Evolutionary conservation across 2,329 filamentous ascomycete genomes (phyloP).

Genomic region (Exophiala oligosperma): DNA sequence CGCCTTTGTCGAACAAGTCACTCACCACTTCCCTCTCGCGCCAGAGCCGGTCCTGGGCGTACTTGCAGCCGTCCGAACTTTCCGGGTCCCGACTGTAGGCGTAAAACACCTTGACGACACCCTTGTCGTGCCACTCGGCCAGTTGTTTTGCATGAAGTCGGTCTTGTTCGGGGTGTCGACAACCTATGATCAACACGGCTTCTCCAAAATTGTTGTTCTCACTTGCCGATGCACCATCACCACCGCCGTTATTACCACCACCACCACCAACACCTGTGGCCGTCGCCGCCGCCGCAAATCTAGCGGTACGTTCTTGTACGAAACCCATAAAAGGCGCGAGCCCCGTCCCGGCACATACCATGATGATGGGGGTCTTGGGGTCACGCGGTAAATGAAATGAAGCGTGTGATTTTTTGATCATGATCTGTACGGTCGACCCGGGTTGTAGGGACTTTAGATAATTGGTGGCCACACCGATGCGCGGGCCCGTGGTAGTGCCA

Average conservation of each 20-base stretch:
- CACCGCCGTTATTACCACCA: slow-evolving; percentile 4
- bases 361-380: slow-evolving; percentile 39
- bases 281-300: not conserved
- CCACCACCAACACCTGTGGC: slow-evolving; percentile 9
- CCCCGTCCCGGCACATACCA: slow-evolving; percentile 49
- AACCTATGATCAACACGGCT: slow-evolving; percentile 39
- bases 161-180: slow-evolving; percentile 37
- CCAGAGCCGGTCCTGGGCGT: slow-evolving; percentile 56
- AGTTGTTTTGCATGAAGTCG: slow-evolving; percentile 39
- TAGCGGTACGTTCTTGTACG: slow-evolving; percentile 58
- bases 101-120: slow-evolving; percentile 61
- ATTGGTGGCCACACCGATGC: slow-evolving; percentile 62
- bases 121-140: slow-evolving; percentile 59
- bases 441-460: slow-evolving; percentile 54
- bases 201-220: slow-evolving; percentile 32
- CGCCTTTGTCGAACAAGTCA: slow-evolving; percentile 48
- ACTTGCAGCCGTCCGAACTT: slow-evolving; percentile 49
- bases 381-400: slow-evolving; percentile 40
- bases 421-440: slow-evolving; percentile 36
- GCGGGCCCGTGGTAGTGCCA: slow-evolving; percentile 33
- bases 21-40: slow-evolving; percentile 48
- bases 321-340: slow-evolving; percentile 65
- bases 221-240: too few relatives aligned
- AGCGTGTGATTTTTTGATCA: slow-evolving; percentile 37
- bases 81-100: slow-evolving; percentile 56